Evolutionary conservation across 345 rosid species (phyloP).

Genomic region (Arabis alpina): DNA sequence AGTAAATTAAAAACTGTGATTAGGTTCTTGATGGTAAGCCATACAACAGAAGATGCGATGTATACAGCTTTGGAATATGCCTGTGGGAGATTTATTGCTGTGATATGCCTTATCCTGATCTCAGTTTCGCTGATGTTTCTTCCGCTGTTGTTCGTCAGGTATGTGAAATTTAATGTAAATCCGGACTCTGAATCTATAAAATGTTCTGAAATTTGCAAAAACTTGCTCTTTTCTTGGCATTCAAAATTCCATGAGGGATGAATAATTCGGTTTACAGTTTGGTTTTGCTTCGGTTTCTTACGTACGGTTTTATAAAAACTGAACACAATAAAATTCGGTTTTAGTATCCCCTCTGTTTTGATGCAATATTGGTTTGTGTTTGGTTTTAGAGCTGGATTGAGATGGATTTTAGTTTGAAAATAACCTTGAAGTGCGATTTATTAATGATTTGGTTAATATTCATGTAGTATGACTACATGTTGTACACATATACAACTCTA

Average conservation of each 20-base stretch:
- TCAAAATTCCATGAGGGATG: background rate
- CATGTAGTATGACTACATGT: background rate
- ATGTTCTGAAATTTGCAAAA: background rate
- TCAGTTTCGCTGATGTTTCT: slow-evolving; percentile 86
- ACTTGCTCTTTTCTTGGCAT: background rate
- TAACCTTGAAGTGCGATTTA: background rate
- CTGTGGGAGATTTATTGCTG: slow-evolving; percentile 99
- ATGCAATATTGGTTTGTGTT: slow-evolving; percentile 4
- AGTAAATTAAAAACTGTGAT: background rate
- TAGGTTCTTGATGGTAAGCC: slow-evolving; percentile 99
- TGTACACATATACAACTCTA: background rate
- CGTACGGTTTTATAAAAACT: slow-evolving; percentile 10
- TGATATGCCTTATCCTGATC: slow-evolving; percentile 92
- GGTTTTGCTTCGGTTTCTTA: background rate
- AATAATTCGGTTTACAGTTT: background rate
- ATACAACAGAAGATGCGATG: slow-evolving; percentile 93
- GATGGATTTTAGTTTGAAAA: slow-evolving; percentile 7
- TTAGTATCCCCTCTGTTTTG: slow-evolving; percentile 4
- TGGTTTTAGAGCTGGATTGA: background rate
- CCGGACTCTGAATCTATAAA: no score
- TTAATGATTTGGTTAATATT: background rate
- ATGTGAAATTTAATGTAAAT: background rate
- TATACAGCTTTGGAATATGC: slow-evolving; percentile 99
- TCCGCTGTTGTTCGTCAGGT: slow-evolving; percentile 96
- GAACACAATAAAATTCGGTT: slow-evolving; percentile 1